These are phyloP conservation scores for Beta lomatogona DNA, from an alignment of 179 eudicot species.

Conservation along the genomic window DNA sequence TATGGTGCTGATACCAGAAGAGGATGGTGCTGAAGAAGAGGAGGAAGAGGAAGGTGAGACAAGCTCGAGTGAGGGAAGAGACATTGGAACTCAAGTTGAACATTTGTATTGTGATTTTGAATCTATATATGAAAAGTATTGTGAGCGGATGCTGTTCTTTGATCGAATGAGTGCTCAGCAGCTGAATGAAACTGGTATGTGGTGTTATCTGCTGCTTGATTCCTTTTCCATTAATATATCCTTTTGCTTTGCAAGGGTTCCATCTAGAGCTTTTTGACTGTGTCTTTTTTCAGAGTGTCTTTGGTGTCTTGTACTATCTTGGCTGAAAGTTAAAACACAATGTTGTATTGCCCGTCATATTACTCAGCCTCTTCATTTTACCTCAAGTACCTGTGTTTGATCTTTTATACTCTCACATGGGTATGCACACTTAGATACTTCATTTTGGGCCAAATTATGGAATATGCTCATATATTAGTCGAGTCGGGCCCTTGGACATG, in stretches of 20 bases:
- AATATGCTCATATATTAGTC: too few species aligned
- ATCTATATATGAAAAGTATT: conserved; percentile 73
- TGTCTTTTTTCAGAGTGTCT: neutral
- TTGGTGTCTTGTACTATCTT: neutral
- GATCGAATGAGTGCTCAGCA: conserved; percentile 82
- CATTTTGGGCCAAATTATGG: too few species aligned
- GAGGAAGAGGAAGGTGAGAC: conserved; percentile 70
- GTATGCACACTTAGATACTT: too few species aligned
- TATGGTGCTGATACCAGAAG: conserved; percentile 96
- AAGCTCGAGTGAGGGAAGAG: conserved; percentile 79
- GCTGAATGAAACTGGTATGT: conserved; percentile 70
- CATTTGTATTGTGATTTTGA: conserved; percentile 79
- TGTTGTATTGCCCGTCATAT: too few species aligned
- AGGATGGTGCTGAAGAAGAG: conserved; percentile 59
- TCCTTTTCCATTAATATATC: neutral
- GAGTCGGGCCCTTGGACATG: too few species aligned
- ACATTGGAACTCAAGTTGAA: conserved; percentile 64
- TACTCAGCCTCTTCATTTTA: too few species aligned
- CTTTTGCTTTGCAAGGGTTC: neutral
- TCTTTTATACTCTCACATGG: too few species aligned
- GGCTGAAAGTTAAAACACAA: too few species aligned
- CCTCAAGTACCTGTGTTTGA: too few species aligned
- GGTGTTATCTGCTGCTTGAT: conserved; percentile 12
- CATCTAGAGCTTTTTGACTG: neutral
- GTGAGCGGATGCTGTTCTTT: conserved; percentile 81